Evolutionary conservation across 1,139 yeast species (phyloP), one percentile per base, ranked within the genome.

Genomic region (Hemisphaericaspora subhashii): DNA sequence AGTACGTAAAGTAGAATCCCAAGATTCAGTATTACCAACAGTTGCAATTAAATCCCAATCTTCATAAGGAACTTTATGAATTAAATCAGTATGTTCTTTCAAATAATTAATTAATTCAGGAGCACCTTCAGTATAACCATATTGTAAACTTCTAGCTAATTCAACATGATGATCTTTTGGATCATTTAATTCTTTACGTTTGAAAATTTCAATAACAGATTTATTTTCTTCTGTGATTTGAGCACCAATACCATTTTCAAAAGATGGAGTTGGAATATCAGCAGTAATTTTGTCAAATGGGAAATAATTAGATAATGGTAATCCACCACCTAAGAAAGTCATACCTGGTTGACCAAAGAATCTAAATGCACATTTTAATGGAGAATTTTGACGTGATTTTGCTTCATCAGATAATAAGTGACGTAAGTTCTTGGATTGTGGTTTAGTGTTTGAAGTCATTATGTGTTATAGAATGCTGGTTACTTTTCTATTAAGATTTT

Each of bases 251-350:
- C 97, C 96, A 25, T 79, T 68, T 9, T 68, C 55, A 56, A 88
- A 88, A 2, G 95, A 89, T 27, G 92, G 85, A 18, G 79, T 73
- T 43, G 95, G 95, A 5, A 89, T 70, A 42, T 81, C 81, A 20
- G 85, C 83, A 18, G 73, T 60, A 38, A 89, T 58, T 51, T 79
- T 78, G 55, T 87, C 88, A 77, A 90, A 87, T 37, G 98, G 98
- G 76, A 92, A 92, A 62, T 86, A 84, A 51, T 84, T 90, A 14
- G 96, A 70, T 55, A 87, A 68, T 14, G 98, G 98, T 52, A 92
- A 77, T 5, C 98, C 98, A 49, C 98, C 98, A 40, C 97, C 98
- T 46, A 92, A 78, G 57, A 89, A 89, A 41, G 90, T 81, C 58
- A 92, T 73, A 38, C 83, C 80, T 32, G 96, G 96, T 49, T 79